Base-by-base conservation (phyloP, 352 stramenopile species). In the Globisporangium radiosum region DNA sequence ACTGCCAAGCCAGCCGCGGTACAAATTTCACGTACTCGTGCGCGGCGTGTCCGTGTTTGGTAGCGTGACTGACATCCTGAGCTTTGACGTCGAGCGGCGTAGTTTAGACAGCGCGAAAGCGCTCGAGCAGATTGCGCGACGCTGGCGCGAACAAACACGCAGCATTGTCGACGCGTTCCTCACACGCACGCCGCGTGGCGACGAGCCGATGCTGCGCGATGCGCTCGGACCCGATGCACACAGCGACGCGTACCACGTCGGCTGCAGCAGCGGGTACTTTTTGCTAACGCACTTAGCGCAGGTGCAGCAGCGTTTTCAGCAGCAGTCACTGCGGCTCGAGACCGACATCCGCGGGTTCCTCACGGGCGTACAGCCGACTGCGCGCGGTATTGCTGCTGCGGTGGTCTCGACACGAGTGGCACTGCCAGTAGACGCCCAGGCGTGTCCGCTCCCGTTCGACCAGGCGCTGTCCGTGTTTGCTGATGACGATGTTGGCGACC, bases 181-280 rank as follows among this genome's bases (percentile, higher is more conserved):
- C 0, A 4, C 36, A 9, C 60, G 62, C 0, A 15, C 54, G 5
- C 73, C 66, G 10, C 70, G 58, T 14, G 77, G 80, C n/a, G 65
- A 88, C 37, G 77, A 87, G 57, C 74, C 85, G 42, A 75, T 75
- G 56, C 71, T 83, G 49, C 62, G 58, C 7, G 65, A 60, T 0
- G 56, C 68, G 4, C 76, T 86, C 51, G 74, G 74, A n/a, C 52
- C 57, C 0, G 64, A 61, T 7, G 44, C 57, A 7, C 62, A 60
- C 1, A 64, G 73, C 37, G 62, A 59, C 7, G 61, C 54, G 33
- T 57, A 65, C 33, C 40, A 56, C 36, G 54, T 61, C 6, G 56
- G 62, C 54, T 67, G 70, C 4, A 74, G 80, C 10, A 72, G 77
- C 2, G 80, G 80, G 1, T 86, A 85, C 56, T 66, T 80, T 10